Conservation (phyloP, 164 flowering plant genomes). For the Pachysandra terminalis region DNA sequence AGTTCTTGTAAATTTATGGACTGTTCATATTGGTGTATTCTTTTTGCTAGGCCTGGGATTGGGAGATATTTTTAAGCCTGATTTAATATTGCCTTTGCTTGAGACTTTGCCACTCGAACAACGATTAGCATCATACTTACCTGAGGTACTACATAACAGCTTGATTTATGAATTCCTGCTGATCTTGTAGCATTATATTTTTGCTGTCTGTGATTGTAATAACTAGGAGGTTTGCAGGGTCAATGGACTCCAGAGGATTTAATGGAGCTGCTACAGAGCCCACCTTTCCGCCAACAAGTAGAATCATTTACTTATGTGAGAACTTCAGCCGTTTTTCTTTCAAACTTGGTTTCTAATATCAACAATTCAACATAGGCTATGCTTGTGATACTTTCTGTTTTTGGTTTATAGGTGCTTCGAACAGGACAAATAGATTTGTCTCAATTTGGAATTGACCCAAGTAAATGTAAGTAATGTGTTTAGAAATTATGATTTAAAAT, state of each 20-base stretch:
- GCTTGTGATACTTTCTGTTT: too few species aligned
- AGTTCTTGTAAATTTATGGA: background rate
- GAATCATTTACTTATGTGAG: constrained; percentile 95
- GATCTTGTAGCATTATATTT: background rate
- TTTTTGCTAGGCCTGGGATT: constrained; percentile 60
- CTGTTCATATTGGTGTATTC: background rate
- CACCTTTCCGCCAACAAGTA: constrained; percentile 94
- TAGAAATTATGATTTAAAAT: too few species aligned
- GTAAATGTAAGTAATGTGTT: too few species aligned
- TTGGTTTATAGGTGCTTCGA: too few species aligned
- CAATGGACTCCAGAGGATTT: constrained; percentile 66
- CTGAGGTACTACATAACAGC: constrained; percentile 65
- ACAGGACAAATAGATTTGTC: too few species aligned
- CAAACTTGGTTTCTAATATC: too few species aligned
- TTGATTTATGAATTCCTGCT: background rate
- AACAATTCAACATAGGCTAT: too few species aligned
- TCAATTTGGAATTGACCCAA: too few species aligned
- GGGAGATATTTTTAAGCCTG: constrained; percentile 88
- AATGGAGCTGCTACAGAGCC: constrained; percentile 84
- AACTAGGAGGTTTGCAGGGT: constrained; percentile 50
- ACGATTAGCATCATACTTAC: constrained; percentile 65
- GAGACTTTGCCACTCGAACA: constrained; percentile 63
- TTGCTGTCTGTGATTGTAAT: constrained; percentile 10
- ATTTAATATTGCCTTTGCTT: constrained; percentile 71
- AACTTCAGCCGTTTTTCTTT: too few species aligned